Evolutionary conservation across 192 early-diverging fungal genomes (phyloP).

Genomic region (Geranomyces michiganensis): DNA sequence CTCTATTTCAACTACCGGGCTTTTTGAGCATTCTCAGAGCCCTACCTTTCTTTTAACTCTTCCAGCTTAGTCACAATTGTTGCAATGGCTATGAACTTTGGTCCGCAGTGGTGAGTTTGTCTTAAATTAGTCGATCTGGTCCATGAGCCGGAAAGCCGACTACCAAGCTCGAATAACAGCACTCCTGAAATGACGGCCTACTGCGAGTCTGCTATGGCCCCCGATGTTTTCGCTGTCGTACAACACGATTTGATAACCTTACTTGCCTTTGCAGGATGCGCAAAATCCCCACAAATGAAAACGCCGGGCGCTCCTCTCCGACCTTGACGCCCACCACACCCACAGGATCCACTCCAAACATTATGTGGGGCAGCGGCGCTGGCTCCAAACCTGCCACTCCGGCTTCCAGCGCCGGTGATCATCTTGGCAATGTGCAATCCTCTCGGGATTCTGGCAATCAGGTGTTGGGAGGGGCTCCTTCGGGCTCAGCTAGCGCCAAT

Average conservation of each 20-base stretch:
- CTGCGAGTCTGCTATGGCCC: no score
- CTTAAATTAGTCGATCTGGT: not conserved
- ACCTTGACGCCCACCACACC: conserved; percentile 29
- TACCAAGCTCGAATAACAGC: no score
- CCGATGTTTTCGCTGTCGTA: not conserved
- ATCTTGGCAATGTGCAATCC: not conserved
- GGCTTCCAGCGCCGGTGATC: not conserved
- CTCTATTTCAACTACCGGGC: no score
- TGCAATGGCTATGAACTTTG: conserved; percentile 42
- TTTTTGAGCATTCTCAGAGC: no score
- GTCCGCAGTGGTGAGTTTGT: conserved; percentile 35
- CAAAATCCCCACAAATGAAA: conserved; percentile 36
- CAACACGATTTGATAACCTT: not conserved
- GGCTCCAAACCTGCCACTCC: conserved; percentile 5
- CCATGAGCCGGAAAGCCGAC: no score
- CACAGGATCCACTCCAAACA: conserved; percentile 11
- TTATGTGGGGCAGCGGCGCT: conserved; percentile 17
- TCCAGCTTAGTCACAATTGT: not conserved
- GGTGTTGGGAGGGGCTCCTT: not conserved
- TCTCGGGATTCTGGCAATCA: conserved; percentile 1
- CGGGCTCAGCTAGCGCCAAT: not conserved
- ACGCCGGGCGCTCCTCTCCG: conserved; percentile 30
- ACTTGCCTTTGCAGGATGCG: conserved; percentile 29
- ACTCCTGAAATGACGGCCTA: no score
- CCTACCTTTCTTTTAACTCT: no score